Percentiles rank a stretch among this genome's conserved stretches.
Conservation (phyloP, 345 rosid genomes). For the Salix purpurea region DNA sequence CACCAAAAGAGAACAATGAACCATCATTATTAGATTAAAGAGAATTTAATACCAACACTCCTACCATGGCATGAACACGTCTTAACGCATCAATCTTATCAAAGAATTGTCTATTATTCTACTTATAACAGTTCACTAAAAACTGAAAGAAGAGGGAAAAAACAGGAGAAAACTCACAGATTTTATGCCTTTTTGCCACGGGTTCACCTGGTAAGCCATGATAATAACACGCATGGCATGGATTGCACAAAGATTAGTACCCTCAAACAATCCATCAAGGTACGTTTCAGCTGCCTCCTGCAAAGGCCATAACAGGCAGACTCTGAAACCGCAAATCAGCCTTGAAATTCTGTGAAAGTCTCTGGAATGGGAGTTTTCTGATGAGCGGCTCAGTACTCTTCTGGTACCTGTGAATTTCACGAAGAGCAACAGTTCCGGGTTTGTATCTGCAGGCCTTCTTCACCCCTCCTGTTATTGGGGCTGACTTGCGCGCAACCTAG, state of each 20-base stretch:
- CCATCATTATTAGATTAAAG: no score
- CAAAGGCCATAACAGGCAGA: conserved; percentile 5
- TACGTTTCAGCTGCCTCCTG: conserved; percentile 16
- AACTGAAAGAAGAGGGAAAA: not conserved
- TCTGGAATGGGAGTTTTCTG: no score
- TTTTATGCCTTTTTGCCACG: conserved; percentile 11
- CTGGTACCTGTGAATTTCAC: not conserved
- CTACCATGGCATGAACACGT: no score
- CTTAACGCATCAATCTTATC: no score
- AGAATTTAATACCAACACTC: no score
- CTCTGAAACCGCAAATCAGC: conserved; percentile 14
- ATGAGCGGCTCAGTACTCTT: no score
- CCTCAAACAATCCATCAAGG: conserved; percentile 8
- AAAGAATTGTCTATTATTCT: no score
- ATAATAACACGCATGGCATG: conserved; percentile 11
- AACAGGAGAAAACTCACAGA: not conserved
- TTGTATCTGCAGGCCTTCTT: not conserved
- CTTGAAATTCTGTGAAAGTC: not conserved
- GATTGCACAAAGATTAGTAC: conserved; percentile 10
- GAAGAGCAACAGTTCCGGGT: not conserved
- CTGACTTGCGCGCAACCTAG: not conserved
- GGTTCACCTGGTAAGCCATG: conserved; percentile 8
- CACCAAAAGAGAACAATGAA: no score
- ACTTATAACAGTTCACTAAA: not conserved
- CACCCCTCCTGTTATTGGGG: not conserved